phyloP scores from a whole-genome alignment of 768 basidiomycete species.

The Agaricus blazei region DNA sequence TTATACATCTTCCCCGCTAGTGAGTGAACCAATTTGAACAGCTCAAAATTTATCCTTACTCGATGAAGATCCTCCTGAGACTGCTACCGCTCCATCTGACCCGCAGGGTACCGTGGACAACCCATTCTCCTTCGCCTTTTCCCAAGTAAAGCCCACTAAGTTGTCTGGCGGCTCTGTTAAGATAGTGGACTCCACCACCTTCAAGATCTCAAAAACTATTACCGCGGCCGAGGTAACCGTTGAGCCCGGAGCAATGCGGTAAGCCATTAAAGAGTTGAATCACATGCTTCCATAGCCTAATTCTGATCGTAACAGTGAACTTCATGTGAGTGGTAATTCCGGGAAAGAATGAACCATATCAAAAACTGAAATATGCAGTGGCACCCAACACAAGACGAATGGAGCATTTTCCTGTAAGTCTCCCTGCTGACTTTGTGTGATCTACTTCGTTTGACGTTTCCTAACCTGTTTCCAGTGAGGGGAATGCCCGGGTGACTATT shows the following conservation, averaged over 20 bases:
- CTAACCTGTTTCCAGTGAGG: constrained; percentile 33
- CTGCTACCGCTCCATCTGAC: constrained; percentile 22
- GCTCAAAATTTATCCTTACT: neutral
- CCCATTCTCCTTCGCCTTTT: constrained; percentile 44
- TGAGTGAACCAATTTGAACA: constrained; percentile 14
- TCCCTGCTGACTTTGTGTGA: neutral
- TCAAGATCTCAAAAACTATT: constrained; percentile 47
- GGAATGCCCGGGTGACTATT: constrained; percentile 47
- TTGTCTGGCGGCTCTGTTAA: constrained; percentile 45
- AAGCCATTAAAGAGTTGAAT: constrained; percentile 4
- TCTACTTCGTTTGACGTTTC: neutral
- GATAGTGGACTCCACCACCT: constrained; percentile 47
- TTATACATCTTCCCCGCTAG: constrained; percentile 50
- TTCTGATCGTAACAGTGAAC: constrained; percentile 30
- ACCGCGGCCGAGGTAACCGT: constrained; percentile 55
- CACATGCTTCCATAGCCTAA: neutral
- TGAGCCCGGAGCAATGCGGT: constrained; percentile 53
- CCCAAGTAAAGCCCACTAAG: constrained; percentile 37
- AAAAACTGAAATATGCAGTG: constrained; percentile 34
- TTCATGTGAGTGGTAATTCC: constrained; percentile 39
- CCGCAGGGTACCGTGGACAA: constrained; percentile 41
- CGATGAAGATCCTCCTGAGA: constrained; percentile 26
- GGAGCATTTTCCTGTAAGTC: constrained; percentile 53
- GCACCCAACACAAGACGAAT: constrained; percentile 68
- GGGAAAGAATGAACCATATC: neutral